phyloP scores from a whole-genome alignment of 2,329 filamentous ascomycete genomes.

The Xylariaceae sp. region DNA sequence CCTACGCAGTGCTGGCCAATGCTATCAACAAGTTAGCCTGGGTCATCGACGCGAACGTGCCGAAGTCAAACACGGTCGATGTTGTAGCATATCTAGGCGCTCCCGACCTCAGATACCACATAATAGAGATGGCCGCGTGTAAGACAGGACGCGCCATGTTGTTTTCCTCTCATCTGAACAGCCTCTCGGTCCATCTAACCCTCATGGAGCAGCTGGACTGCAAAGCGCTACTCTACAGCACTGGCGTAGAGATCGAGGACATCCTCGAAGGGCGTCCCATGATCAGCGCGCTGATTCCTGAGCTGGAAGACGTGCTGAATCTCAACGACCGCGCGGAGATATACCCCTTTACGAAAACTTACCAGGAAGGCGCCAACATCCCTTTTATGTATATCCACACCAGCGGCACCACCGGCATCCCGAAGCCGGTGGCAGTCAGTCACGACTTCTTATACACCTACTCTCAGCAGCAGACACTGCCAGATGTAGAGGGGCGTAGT shows the following conservation, averaged over 20 bases:
- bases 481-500: constrained; percentile 15
- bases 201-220: constrained; percentile 25
- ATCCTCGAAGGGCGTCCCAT: constrained; percentile 20
- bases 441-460: constrained; percentile 14
- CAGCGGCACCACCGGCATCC: constrained; percentile 23
- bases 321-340: constrained; percentile 5
- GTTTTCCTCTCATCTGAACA: constrained; percentile 25
- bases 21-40: constrained; percentile 25
- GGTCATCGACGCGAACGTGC: constrained; percentile 19
- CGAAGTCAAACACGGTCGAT: constrained; percentile 20
- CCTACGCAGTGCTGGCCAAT: constrained; percentile 18
- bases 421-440: constrained; percentile 17
- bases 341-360: constrained; percentile 25
- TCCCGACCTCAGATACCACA: constrained; percentile 24
- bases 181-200: constrained; percentile 17
- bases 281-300: constrained; percentile 16
- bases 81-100: constrained; percentile 22
- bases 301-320: constrained; percentile 17
- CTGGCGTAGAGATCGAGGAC: constrained; percentile 19
- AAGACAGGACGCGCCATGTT: constrained; percentile 26
- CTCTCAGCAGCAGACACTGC: constrained; percentile 10
- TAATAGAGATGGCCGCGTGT: constrained; percentile 25
- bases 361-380: constrained; percentile 17
- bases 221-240: constrained; percentile 19
- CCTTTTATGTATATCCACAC: constrained; percentile 23